Evolutionary conservation across 768 basidiomycete genomes (phyloP).

Genomic region (Hemileccinum impolitum): DNA sequence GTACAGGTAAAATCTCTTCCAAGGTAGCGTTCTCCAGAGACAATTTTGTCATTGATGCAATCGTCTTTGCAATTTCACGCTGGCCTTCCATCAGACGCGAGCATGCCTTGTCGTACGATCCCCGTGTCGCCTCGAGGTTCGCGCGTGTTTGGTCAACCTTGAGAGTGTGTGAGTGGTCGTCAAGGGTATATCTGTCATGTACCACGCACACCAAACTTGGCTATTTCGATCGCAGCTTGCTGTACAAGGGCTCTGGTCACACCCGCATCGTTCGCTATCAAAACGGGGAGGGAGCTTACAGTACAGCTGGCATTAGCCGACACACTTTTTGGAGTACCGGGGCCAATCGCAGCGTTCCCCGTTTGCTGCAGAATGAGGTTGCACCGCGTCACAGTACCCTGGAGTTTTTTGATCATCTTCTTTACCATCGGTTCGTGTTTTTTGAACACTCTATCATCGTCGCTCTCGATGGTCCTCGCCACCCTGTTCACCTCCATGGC

Average conservation of each 20-base stretch:
- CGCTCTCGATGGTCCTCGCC: constrained; percentile 4
- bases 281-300: neutral
- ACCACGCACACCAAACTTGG: constrained; percentile 13
- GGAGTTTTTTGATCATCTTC: constrained; percentile 13
- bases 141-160: constrained; percentile 21
- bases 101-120: constrained; percentile 12
- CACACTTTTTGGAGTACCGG: constrained; percentile 14
- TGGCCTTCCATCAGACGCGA: constrained; percentile 15
- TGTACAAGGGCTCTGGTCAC: neutral
- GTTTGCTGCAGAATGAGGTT: constrained; percentile 19
- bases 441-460: constrained; percentile 1
- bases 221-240: constrained; percentile 11
- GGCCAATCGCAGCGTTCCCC: constrained; percentile 12
- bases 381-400: constrained; percentile 16
- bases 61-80: constrained; percentile 19
- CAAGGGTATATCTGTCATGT: neutral
- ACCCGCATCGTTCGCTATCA: neutral
- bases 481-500: constrained; percentile 1
- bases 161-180: neutral
- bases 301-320: neutral
- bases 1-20: constrained; percentile 16
- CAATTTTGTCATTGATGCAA: constrained; percentile 15
- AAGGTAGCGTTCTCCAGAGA: constrained; percentile 20
- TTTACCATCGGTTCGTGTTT: constrained; percentile 8
- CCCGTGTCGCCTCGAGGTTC: constrained; percentile 17